Evolutionary conservation across 2,329 filamentous ascomycete genomes (phyloP).

Genomic region (Monosporascus sp.): DNA sequence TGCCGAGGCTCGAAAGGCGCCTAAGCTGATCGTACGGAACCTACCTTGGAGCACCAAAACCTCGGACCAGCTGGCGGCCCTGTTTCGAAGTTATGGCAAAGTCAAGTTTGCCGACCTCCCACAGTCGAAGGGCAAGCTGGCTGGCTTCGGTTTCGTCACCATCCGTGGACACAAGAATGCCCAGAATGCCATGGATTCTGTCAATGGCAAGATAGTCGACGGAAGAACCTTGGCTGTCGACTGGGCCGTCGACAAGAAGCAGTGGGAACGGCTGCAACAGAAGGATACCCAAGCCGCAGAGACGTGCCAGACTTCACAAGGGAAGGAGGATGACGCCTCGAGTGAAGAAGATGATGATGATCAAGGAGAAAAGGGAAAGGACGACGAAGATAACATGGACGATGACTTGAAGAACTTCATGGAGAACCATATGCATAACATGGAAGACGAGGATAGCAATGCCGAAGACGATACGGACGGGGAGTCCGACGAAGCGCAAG

Average conservation of each 20-base stretch:
- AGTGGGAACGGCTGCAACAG: slow-evolving; percentile 70
- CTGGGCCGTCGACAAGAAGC: slow-evolving; percentile 89
- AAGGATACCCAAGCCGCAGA: slow-evolving; percentile 36
- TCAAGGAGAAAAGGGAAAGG: slow-evolving; percentile 21
- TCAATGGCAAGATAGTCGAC: slow-evolving; percentile 89
- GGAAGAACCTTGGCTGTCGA: slow-evolving; percentile 87
- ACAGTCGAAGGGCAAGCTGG: slow-evolving; percentile 67
- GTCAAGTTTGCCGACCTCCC: slow-evolving; percentile 84
- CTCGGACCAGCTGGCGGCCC: slow-evolving; percentile 68
- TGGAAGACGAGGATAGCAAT: slow-evolving; percentile 52
- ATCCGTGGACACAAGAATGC: slow-evolving; percentile 86
- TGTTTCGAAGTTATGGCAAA: slow-evolving; percentile 88
- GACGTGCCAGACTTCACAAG: too few species aligned
- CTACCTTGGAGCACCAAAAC: slow-evolving; percentile 93
- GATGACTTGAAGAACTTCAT: slow-evolving; percentile 51
- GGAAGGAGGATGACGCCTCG: slow-evolving; percentile 16
- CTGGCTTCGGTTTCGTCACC: slow-evolving; percentile 90
- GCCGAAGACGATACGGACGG: slow-evolving; percentile 38
- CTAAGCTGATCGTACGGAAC: slow-evolving; percentile 85
- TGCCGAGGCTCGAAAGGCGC: slow-evolving; percentile 54
- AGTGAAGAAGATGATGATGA: slow-evolving; percentile 30
- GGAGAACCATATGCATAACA: slow-evolving; percentile 51
- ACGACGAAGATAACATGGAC: slow-evolving; percentile 34
- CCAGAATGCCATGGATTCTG: slow-evolving; percentile 73
- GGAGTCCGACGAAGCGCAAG: slow-evolving; percentile 30